Conservation (phyloP, 306 rosid genomes). For the Crataegus laevigata region DNA sequence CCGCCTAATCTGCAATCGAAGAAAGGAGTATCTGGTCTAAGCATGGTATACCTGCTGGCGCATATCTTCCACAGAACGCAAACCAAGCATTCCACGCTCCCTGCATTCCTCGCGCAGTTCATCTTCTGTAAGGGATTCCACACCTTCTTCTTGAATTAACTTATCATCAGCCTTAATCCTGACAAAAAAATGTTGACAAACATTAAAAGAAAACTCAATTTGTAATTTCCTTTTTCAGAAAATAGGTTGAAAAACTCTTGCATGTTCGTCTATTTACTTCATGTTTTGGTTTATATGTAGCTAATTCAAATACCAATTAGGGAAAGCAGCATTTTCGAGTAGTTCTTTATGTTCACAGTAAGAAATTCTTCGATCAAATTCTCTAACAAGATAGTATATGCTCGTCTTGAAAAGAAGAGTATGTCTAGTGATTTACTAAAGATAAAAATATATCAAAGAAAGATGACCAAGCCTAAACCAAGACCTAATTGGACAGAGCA, state of each 20-base stretch:
- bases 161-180: slow-evolving; percentile 91
- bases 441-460: not conserved
- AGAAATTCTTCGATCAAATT: not conserved
- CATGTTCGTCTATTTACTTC: not conserved
- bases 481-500: not conserved
- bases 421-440: not conserved
- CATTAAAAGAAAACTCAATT: not conserved
- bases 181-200: not conserved
- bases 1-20: not conserved
- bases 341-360: not conserved
- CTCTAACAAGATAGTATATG: not conserved
- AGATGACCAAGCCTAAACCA: not conserved
- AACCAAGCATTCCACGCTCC: slow-evolving; percentile 96
- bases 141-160: slow-evolving; percentile 83
- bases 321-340: not conserved
- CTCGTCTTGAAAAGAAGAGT: not conserved
- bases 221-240: not conserved
- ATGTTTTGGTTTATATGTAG: not conserved
- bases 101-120: slow-evolving; percentile 96
- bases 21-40: not conserved
- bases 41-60: slow-evolving; percentile 72
- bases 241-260: not conserved
- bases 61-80: slow-evolving; percentile 91
- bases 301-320: not conserved
- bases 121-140: slow-evolving; percentile 90